Evolutionary conservation across 768 basidiomycete genomes (phyloP).

Genomic region (Wakefieldia striispora): DNA sequence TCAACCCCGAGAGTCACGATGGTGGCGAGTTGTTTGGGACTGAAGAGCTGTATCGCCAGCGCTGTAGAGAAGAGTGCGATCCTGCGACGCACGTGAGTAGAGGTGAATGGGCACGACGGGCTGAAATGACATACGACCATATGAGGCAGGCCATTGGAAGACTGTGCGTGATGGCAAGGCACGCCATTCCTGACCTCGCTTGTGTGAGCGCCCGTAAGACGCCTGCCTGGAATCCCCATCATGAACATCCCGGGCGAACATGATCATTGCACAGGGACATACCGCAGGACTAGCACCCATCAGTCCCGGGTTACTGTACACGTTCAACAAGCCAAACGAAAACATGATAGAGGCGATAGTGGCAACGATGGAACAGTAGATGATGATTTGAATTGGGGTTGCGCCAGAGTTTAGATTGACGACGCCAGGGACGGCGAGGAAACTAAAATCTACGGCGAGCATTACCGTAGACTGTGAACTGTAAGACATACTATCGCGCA

Average conservation of each 20-base stretch:
- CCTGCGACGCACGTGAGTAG: background rate
- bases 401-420: background rate
- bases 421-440: no score
- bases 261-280: background rate
- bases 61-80: slow-evolving; percentile 9
- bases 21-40: background rate
- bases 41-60: slow-evolving; percentile 8
- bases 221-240: background rate
- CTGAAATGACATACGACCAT: slow-evolving; percentile 14
- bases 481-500: background rate
- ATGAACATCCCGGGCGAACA: background rate
- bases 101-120: background rate
- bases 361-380: slow-evolving; percentile 13
- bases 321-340: slow-evolving; percentile 6
- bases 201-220: slow-evolving; percentile 3
- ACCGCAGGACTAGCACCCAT: slow-evolving; percentile 6
- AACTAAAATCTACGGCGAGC: slow-evolving; percentile 15
- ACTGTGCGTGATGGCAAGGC: slow-evolving; percentile 15
- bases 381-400: slow-evolving; percentile 2
- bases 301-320: slow-evolving; percentile 10
- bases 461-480: slow-evolving; percentile 13
- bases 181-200: slow-evolving; percentile 1
- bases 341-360: slow-evolving; percentile 13
- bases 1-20: no score
- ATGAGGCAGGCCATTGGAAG: slow-evolving; percentile 11